These are phyloP conservation scores for Acanthamoeba royreba DNA, from an alignment of 208 protist species.

Conservation along the genomic window DNA sequence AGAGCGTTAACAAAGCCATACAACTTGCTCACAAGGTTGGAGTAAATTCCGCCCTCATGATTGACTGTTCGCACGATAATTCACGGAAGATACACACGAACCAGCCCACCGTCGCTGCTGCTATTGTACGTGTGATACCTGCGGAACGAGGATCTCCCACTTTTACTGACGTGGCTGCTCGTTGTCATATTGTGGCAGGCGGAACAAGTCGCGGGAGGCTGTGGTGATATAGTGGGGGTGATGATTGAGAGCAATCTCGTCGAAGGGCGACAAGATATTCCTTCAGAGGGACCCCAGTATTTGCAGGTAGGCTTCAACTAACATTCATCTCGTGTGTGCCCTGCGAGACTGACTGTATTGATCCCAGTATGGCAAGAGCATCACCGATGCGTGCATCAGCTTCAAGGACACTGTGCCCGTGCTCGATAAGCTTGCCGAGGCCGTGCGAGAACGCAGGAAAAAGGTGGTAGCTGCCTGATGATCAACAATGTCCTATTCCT, in stretches of 20 bases:
- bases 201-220: slow-evolving; percentile 51
- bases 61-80: slow-evolving; percentile 81
- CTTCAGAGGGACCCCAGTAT: background rate
- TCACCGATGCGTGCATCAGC: slow-evolving; percentile 74
- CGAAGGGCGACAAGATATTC: slow-evolving; percentile 70
- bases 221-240: slow-evolving; percentile 66
- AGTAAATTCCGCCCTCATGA: slow-evolving; percentile 66
- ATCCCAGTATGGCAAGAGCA: slow-evolving; percentile 64
- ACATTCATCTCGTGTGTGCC: background rate
- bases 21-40: slow-evolving; percentile 24
- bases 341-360: background rate
- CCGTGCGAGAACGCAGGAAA: slow-evolving; percentile 25
- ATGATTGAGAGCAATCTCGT: slow-evolving; percentile 80
- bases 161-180: background rate
- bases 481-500: too few species aligned
- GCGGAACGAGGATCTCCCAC: background rate
- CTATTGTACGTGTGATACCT: background rate
- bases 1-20: slow-evolving; percentile 25
- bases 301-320: background rate
- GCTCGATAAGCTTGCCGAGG: slow-evolving; percentile 57
- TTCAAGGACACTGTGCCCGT: slow-evolving; percentile 60
- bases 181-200: background rate
- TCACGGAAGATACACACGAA: slow-evolving; percentile 72
- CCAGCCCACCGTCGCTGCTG: slow-evolving; percentile 66
- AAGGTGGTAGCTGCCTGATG: background rate